These are phyloP conservation scores for Mycena indigotica DNA, from an alignment of 768 basidiomycete species.

Conservation along the genomic window DNA sequence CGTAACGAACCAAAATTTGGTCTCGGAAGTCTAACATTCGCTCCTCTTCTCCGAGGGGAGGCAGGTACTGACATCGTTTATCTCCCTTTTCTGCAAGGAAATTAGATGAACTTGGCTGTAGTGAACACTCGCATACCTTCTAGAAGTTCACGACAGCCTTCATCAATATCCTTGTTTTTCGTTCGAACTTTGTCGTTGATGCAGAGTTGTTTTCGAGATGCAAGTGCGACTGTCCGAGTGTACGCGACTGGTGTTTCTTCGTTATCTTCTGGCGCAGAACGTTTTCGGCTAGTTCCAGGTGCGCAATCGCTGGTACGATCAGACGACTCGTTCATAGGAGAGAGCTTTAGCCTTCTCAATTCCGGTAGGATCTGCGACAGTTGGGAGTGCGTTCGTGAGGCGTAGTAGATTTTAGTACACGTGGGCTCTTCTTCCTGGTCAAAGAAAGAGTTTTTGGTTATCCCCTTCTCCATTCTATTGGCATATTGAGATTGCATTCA, in stretches of 20 bases:
- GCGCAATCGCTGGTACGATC: conserved; percentile 19
- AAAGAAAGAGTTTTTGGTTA: conserved; percentile 10
- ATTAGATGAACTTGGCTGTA: neutral
- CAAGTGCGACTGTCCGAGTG: conserved; percentile 78
- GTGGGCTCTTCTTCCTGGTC: conserved; percentile 49
- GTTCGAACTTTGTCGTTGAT: conserved; percentile 79
- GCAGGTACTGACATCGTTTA: conserved; percentile 76
- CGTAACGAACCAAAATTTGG: conserved; percentile 70
- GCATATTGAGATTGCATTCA: conserved; percentile 17
- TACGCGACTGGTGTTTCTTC: conserved; percentile 27
- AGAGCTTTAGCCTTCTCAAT: conserved; percentile 68
- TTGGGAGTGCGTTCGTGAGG: conserved; percentile 95
- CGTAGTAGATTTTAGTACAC: conserved; percentile 88
- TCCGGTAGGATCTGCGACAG: conserved; percentile 90
- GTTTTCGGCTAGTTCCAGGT: conserved; percentile 16
- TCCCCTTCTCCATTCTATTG: conserved; percentile 28
- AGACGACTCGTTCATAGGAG: conserved; percentile 12
- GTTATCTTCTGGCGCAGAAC: conserved; percentile 31
- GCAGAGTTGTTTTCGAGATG: conserved; percentile 89
- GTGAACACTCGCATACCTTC: conserved; percentile 48
- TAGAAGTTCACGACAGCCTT: conserved; percentile 81
- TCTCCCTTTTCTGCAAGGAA: conserved; percentile 55
- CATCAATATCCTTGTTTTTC: conserved; percentile 74
- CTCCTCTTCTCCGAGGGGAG: conserved; percentile 65
- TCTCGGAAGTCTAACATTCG: conserved; percentile 83